A percentile compares a stretch with the other conserved stretches of the same genome.
phyloP scores from a whole-genome alignment of 495 filamentous ascomycete species.

The Neurospora terricola region DNA sequence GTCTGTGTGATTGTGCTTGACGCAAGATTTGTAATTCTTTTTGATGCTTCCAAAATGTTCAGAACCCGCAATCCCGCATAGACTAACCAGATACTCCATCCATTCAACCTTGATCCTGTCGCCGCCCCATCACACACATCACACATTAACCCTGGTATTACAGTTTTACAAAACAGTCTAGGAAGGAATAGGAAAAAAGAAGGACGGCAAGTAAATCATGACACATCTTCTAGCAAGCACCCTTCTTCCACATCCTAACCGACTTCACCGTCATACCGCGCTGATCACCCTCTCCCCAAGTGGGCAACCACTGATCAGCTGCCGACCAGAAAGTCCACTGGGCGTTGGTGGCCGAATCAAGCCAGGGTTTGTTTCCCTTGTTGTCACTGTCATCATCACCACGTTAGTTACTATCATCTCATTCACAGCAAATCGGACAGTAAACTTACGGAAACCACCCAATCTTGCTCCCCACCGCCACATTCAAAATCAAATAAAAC shows the following conservation, averaged over 20 bases:
- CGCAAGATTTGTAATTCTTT: not conserved
- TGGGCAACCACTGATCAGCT: constrained; percentile 47
- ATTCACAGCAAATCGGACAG: not conserved
- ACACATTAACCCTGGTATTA: not conserved
- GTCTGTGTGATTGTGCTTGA: not conserved
- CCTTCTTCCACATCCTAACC: constrained; percentile 37
- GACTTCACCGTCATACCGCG: constrained; percentile 48
- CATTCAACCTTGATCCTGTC: not conserved
- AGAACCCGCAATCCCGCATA: not conserved
- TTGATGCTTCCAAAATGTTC: not conserved
- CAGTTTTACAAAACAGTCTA: not conserved
- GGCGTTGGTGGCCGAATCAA: constrained; percentile 41
- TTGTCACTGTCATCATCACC: constrained; percentile 31
- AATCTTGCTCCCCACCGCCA: constrained; percentile 55
- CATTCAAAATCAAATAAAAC: constrained; percentile 59
- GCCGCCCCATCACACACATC: not conserved
- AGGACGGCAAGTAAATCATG: not conserved
- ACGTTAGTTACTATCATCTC: not conserved
- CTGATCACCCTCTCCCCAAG: constrained; percentile 41
- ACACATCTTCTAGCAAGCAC: not conserved
- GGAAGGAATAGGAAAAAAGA: not conserved
- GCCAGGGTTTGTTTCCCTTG: constrained; percentile 51
- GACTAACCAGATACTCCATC: not conserved
- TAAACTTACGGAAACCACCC: constrained; percentile 45
- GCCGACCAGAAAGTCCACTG: constrained; percentile 50